Conservation (phyloP, 345 rosid genomes). For the Microcos paniculata region DNA sequence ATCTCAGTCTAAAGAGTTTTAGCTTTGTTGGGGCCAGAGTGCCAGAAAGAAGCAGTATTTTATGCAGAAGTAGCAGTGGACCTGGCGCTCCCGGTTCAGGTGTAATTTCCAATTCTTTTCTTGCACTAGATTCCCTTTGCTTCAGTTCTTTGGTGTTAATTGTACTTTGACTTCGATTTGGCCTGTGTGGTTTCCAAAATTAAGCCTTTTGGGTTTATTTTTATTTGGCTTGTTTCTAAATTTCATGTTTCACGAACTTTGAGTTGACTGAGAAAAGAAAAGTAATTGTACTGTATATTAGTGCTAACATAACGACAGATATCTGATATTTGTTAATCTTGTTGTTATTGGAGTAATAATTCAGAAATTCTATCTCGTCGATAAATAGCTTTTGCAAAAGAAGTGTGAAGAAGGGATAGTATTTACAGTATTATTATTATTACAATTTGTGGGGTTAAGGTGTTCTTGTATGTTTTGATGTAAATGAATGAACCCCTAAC, state of each 20-base stretch:
- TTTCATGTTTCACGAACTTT: not conserved
- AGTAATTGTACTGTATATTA: not conserved
- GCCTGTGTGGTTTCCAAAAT: not conserved
- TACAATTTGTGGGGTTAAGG: not conserved
- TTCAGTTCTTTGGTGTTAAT: not conserved
- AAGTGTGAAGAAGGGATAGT: not conserved
- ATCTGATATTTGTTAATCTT: not conserved
- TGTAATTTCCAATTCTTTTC: constrained; percentile 16
- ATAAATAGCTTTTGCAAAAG: not conserved
- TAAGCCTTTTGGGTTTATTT: not conserved
- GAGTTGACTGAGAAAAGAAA: not conserved
- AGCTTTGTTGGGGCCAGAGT: constrained; percentile 15
- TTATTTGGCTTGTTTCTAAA: not conserved
- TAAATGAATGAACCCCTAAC: not conserved
- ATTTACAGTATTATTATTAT: not conserved
- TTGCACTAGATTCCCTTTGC: not conserved
- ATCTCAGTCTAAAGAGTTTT: constrained; percentile 27
- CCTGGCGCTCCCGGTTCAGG: constrained; percentile 39
- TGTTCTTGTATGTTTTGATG: not conserved
- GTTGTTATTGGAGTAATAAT: not conserved
- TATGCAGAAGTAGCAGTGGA: constrained; percentile 32
- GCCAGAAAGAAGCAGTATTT: constrained; percentile 23
- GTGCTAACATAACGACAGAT: not conserved
- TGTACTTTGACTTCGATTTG: not conserved
- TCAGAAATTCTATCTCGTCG: not conserved